These are phyloP conservation scores for Limnanthes douglasii DNA, from an alignment of 345 rosid genomes.

Conservation along the genomic window DNA sequence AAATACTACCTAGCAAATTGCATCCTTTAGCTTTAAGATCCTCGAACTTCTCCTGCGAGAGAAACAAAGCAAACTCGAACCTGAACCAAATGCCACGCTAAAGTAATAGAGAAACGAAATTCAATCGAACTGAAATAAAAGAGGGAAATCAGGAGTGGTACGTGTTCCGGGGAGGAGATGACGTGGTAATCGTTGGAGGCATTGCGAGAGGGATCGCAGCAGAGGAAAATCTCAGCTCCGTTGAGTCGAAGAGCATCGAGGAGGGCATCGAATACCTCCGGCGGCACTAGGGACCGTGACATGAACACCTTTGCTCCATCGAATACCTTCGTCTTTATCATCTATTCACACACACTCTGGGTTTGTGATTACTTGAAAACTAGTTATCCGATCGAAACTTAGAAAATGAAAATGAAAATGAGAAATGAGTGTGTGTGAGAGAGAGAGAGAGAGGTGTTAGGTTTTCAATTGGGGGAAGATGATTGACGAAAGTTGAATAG, in stretches of 20 bases:
- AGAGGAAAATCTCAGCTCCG: constrained; percentile 74
- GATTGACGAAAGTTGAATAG: too few species aligned
- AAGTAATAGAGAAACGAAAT: too few species aligned
- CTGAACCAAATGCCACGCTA: too few species aligned
- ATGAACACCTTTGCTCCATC: constrained; percentile 59
- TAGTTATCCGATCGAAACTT: too few species aligned
- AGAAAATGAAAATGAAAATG: too few species aligned
- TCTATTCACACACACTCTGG: too few species aligned
- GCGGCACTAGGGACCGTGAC: constrained; percentile 80
- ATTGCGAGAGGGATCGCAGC: constrained; percentile 86
- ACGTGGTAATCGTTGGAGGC: constrained; percentile 63
- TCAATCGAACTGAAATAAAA: not conserved
- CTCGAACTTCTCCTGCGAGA: constrained; percentile 72
- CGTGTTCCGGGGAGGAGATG: constrained; percentile 70
- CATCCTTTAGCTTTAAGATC: constrained; percentile 76
- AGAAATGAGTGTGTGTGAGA: too few species aligned
- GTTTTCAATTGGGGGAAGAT: too few species aligned
- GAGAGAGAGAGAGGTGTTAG: too few species aligned
- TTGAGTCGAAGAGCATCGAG: constrained; percentile 74
- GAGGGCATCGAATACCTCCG: constrained; percentile 73
- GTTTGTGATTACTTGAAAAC: too few species aligned
- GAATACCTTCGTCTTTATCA: constrained; percentile 53
- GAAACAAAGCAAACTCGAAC: not conserved
- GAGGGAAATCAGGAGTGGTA: constrained; percentile 1
- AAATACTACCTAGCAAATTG: constrained; percentile 53